Percentiles rank a stretch among this genome's conserved stretches.
Evolutionary conservation across 768 basidiomycete genomes (phyloP).

Genomic region (Galerina sulciceps): DNA sequence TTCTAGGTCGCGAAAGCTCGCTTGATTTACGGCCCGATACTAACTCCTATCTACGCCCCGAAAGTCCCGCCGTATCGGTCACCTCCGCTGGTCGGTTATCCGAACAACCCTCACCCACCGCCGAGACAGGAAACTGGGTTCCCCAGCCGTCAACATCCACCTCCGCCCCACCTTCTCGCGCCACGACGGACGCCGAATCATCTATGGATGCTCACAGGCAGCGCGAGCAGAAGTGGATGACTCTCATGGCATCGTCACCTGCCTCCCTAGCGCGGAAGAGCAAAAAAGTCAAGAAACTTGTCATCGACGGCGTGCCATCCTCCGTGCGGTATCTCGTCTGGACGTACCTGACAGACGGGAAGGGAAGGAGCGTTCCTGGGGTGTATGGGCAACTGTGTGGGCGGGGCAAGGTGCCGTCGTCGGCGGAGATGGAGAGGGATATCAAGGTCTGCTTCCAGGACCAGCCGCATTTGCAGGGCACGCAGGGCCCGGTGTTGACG

Average conservation of each 20-base stretch:
- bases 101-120: conserved; percentile 28
- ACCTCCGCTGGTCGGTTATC: conserved; percentile 30
- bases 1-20: conserved; percentile 38
- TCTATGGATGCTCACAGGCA: conserved; percentile 71
- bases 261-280: conserved; percentile 72
- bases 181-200: conserved; percentile 35
- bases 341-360: conserved; percentile 80
- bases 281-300: conserved; percentile 77
- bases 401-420: conserved; percentile 41
- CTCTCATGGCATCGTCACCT: conserved; percentile 56
- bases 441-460: conserved; percentile 56
- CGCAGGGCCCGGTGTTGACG: conserved; percentile 58
- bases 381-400: conserved; percentile 69
- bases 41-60: conserved; percentile 33
- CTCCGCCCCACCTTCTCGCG: conserved; percentile 4
- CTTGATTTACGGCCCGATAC: conserved; percentile 33
- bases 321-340: conserved; percentile 86
- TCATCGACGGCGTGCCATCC: conserved; percentile 81
- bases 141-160: conserved; percentile 4
- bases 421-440: conserved; percentile 63
- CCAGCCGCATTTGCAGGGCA: conserved; percentile 60
- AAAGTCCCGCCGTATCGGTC: conserved; percentile 49
- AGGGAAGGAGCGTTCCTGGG: conserved; percentile 67
- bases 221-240: conserved; percentile 80
- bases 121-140: neutral